Conservation (phyloP, 805 yeast species). For the Kodamaea jinghongensis region DNA sequence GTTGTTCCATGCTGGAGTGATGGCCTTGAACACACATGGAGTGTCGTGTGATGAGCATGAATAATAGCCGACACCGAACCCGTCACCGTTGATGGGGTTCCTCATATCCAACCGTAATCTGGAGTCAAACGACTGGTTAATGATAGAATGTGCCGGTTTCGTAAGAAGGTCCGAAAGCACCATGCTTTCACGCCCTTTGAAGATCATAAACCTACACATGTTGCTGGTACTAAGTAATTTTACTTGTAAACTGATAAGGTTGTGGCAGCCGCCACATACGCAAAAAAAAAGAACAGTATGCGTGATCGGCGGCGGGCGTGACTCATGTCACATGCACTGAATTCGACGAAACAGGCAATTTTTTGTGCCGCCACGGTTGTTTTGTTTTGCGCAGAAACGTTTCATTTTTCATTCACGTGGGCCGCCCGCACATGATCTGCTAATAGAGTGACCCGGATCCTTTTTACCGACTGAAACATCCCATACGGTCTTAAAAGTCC, state of each 20-base stretch:
- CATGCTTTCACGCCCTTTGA: conserved; percentile 87
- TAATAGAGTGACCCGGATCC: neutral
- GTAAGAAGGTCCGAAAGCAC: conserved; percentile 83
- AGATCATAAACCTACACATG: conserved; percentile 93
- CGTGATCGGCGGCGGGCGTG: too few relatives aligned
- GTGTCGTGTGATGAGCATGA: conserved; percentile 42
- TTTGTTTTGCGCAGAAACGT: too few relatives aligned
- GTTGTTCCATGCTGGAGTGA: conserved; percentile 98
- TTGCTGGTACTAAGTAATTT: neutral
- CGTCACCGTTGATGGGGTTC: conserved; percentile 96
- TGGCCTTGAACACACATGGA: conserved; percentile 92
- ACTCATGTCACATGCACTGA: too few relatives aligned
- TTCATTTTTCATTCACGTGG: too few relatives aligned
- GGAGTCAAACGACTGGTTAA: conserved; percentile 92
- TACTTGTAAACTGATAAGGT: neutral
- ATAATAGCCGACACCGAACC: conserved; percentile 96
- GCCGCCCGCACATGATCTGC: too few relatives aligned
- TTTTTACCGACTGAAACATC: neutral
- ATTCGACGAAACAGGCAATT: too few relatives aligned
- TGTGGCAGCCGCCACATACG: too few relatives aligned
- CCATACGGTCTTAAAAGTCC: conserved; percentile 3
- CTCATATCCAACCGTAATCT: conserved; percentile 82
- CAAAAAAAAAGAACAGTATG: too few relatives aligned
- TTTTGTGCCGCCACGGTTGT: too few relatives aligned
- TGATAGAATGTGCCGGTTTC: conserved; percentile 94